Evolutionary conservation across 2,329 filamentous ascomycete species (phyloP), one percentile per base, ranked within the genome.

Genomic region (Nannizziopsis arthrosporioides): DNA sequence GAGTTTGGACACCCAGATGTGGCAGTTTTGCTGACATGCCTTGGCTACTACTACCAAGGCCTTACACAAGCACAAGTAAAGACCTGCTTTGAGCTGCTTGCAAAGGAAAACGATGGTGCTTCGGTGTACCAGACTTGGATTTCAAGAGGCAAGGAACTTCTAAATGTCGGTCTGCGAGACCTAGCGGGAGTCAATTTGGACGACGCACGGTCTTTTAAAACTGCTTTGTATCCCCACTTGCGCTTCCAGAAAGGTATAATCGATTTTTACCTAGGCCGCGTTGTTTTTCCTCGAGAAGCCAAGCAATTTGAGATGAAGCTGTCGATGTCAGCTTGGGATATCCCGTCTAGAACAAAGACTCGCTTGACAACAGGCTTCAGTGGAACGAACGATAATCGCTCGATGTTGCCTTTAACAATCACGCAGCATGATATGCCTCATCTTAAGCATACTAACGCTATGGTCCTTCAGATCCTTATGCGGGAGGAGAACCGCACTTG

Each of bases 1-100:
- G 78, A 82, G 51, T 82, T 80, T 55, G 78, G 77, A 12, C 77
- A 82, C 34, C 76, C 77, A 0, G 79, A 82, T 32, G 70, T 75
- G 0, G 68, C 74, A 0, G 74, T 82, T 12, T 48, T 71, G 0
- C 58, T 82, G 0, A 82, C 78, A 0, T 76, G 64, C 0, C 59
- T 81, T 0, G 71, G 65, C 1, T 78, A 74, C 57, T 83, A 78
- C 51, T 75, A 77, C 42, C 64, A 64, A 0, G 80, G 81, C 0
- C 65, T 85, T 0, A 51, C 48, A 0, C 59, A 80, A 10, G 57
- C 72, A 0, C 68, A 81, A 1, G 57, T 85, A 0, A 68, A 69
- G 5, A 51, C 60, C 0, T 61, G 65, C 0, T 73, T 85, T 4
- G 46, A 59, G 0, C 63, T 72, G 5, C 63, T 85, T 0, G 22